phyloP scores from a whole-genome alignment of 2,329 filamentous ascomycete genomes.

The Colletotrichum australisinense region DNA sequence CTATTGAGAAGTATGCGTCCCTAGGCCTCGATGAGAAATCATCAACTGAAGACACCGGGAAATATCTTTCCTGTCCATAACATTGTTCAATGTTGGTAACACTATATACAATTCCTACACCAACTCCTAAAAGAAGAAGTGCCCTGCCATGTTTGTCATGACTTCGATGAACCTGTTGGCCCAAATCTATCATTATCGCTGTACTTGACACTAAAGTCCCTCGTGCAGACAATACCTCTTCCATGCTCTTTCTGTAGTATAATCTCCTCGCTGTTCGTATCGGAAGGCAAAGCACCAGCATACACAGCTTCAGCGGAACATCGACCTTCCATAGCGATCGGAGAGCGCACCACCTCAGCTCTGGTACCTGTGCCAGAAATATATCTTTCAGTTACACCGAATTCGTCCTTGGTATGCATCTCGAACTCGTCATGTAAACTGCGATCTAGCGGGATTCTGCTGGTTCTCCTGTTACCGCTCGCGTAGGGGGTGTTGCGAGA shows the following conservation, averaged over 20 bases:
- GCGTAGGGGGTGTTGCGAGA: background rate
- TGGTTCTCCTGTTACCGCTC: background rate
- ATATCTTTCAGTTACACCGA: background rate
- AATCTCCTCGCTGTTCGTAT: slow-evolving; percentile 22
- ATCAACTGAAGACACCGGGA: too few species aligned
- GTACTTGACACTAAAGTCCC: slow-evolving; percentile 10
- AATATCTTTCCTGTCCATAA: too few species aligned
- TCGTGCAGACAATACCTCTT: background rate
- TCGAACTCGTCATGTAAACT: slow-evolving; percentile 5
- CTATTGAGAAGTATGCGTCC: too few species aligned
- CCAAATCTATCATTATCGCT: background rate
- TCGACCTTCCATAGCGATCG: background rate
- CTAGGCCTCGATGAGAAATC: too few species aligned
- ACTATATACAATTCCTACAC: too few species aligned
- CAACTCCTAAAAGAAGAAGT: too few species aligned
- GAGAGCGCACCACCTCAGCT: background rate
- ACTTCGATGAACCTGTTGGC: background rate
- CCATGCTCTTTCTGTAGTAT: slow-evolving; percentile 4
- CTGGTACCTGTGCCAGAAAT: background rate
- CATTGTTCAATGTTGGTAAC: too few species aligned
- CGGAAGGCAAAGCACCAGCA: background rate
- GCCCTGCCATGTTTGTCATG: background rate
- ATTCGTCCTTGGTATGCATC: background rate
- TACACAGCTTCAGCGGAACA: background rate
- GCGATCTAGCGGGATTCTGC: background rate